Conservation (phyloP, 2,329 filamentous ascomycete species). For the Grosmannia clavigera region DNA sequence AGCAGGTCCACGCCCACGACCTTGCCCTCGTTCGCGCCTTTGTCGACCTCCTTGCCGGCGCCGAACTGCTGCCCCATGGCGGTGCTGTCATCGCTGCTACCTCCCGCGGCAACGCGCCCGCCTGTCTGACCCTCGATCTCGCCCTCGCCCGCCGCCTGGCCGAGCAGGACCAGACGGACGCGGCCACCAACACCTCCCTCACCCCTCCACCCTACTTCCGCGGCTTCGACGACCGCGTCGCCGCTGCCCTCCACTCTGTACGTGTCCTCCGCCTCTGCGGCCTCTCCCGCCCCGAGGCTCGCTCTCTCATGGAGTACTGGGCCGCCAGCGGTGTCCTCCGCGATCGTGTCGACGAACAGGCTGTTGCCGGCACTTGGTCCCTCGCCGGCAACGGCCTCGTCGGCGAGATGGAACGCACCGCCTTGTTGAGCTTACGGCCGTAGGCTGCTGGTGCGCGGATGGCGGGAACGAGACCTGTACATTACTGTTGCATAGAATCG, state of each 20-base stretch:
- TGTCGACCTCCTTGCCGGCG: conserved; percentile 55
- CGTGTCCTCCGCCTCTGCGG: conserved; percentile 49
- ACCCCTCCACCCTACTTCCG: conserved; percentile 32
- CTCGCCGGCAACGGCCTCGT: conserved; percentile 70
- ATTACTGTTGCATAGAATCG: not conserved
- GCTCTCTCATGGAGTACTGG: conserved; percentile 84
- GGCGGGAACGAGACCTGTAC: not conserved
- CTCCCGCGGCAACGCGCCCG: conserved; percentile 56
- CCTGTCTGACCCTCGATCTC: conserved; percentile 54
- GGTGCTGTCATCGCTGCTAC: conserved; percentile 67
- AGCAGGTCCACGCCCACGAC: conserved; percentile 76
- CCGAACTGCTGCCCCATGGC: conserved; percentile 50
- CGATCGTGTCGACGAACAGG: conserved; percentile 53
- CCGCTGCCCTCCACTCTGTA: conserved; percentile 37
- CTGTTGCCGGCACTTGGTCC: conserved; percentile 73
- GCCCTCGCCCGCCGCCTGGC: conserved; percentile 47
- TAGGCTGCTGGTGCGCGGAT: conserved; percentile 11
- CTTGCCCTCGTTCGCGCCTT: conserved; percentile 66
- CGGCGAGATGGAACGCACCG: conserved; percentile 69
- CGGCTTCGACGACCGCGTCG: conserved; percentile 45
- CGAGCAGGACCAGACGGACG: conserved; percentile 14
- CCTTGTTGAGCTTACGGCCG: conserved; percentile 35
- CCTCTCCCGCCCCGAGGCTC: conserved; percentile 61
- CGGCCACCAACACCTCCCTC: too few species aligned
- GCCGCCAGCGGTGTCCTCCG: conserved; percentile 72